Evolutionary conservation across 805 yeast genomes (phyloP), one percentile per base, ranked within the genome.

Genomic region (Torulaspora delbrueckii): DNA sequence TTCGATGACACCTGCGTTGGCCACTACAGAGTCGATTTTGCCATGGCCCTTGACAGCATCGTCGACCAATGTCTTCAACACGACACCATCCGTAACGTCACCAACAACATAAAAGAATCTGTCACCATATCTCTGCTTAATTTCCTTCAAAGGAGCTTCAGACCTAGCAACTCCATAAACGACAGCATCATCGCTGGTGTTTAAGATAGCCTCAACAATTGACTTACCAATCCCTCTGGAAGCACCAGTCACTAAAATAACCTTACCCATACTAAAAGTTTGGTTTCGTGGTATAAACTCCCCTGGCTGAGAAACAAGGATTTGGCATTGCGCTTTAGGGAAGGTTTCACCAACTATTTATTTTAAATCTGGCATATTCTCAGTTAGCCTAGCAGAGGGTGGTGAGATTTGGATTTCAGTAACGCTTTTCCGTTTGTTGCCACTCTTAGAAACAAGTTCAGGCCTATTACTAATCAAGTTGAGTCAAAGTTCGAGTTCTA

Each of bases 191-290:
- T 59, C 52, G 0, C 68, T 54, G 3, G 66, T 56, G 2, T 57
- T 47, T 2, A 63, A 39, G 1, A 89, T 66, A 16, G 77, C 65
- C 31, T 76, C 73, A 3, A 83, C 87, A 53, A 84, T 79, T 1
- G 89, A 75, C n/a, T 73, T 76, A 2, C 99, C 99, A 57, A 91
- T 83, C 4, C 97, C 82, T 61, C 77, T 74, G 2, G 87, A 81
- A 5, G 80, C 82, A 30, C 87, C 86, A 0, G 86, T 80, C 1
- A 81, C 74, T 8, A 78, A 61, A 12, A 76, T 58, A 8, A 73
- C 71, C 27, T 56, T 60, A 12, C 42, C 37, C 60, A 53, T 56
- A 13, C 12, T 23, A 7, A 18, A 22, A 13, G 5, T 12, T 30
- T 13, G 16, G 8, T 3, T 12, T 10, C 8, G 5, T 30, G 33